These are phyloP conservation scores for Citrus medica DNA, from an alignment of 345 rosid genomes.

Conservation along the genomic window DNA sequence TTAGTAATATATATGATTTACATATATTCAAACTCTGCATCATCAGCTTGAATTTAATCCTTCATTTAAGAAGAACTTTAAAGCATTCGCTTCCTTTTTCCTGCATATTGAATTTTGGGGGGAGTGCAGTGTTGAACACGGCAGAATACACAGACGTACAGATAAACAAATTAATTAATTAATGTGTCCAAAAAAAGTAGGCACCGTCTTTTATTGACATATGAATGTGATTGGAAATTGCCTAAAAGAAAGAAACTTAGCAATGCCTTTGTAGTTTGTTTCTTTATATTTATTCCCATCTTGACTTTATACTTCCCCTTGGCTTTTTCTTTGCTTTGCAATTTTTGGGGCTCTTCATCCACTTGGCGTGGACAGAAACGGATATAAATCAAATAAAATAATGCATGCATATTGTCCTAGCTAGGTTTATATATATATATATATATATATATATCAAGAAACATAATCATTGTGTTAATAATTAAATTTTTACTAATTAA, in stretches of 20 bases:
- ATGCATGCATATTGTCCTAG: neutral
- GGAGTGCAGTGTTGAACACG: slow-evolving; percentile 31
- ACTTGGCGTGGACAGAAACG: neutral
- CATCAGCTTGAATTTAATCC: neutral
- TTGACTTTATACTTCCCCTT: neutral
- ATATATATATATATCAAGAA: neutral
- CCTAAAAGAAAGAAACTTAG: neutral
- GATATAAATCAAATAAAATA: neutral
- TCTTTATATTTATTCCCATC: neutral
- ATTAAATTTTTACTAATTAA: neutral
- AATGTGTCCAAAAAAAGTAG: slow-evolving; percentile 48
- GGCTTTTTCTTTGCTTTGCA: neutral
- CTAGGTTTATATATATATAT: neutral
- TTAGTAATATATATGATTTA: no score
- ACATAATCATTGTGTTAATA: neutral
- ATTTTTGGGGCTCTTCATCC: neutral
- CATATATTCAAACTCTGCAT: neutral
- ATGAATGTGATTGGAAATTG: neutral
- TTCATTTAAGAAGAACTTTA: neutral
- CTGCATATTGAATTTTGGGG: slow-evolving; percentile 22
- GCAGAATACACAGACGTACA: slow-evolving; percentile 1
- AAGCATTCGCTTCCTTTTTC: neutral
- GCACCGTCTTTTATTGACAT: slow-evolving; percentile 48
- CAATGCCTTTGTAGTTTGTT: neutral
- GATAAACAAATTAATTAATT: neutral